These are phyloP conservation scores for Trichoderma asperellum DNA, from an alignment of 2,329 filamentous ascomycete species.

Conservation along the genomic window DNA sequence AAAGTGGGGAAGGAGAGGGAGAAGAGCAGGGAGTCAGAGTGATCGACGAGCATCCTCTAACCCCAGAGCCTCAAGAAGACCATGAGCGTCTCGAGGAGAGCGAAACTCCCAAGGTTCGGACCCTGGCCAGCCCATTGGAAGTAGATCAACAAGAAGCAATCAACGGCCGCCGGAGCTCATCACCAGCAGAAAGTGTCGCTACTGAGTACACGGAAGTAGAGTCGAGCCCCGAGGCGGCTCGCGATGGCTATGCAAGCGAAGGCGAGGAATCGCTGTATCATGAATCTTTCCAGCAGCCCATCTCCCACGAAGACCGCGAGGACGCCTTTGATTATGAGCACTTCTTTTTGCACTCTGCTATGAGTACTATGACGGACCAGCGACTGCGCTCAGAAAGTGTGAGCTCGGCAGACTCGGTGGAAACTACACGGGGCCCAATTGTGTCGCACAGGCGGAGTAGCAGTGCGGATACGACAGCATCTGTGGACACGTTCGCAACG, in stretches of 20 bases:
- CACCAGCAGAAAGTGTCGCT: slow-evolving; percentile 28
- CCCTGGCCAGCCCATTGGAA: slow-evolving; percentile 2
- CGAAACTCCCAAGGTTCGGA: slow-evolving; percentile 11
- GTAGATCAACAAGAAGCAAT: not conserved
- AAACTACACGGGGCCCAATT: slow-evolving; percentile 59
- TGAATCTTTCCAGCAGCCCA: slow-evolving; percentile 60
- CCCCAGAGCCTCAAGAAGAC: slow-evolving; percentile 16
- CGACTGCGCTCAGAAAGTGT: slow-evolving; percentile 55
- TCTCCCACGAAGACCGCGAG: slow-evolving; percentile 88
- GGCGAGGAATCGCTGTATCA: slow-evolving; percentile 67
- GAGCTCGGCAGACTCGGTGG: slow-evolving; percentile 63
- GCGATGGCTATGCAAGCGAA: slow-evolving; percentile 58
- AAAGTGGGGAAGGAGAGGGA: slow-evolving; percentile 12
- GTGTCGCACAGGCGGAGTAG: slow-evolving; percentile 44
- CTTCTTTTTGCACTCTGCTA: slow-evolving; percentile 90
- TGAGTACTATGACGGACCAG: slow-evolving; percentile 69
- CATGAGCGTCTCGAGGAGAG: not conserved
- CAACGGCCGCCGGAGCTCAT: slow-evolving; percentile 30
- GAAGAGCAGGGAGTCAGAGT: not conserved
- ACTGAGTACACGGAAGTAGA: slow-evolving; percentile 43
- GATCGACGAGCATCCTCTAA: not conserved
- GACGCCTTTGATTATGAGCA: slow-evolving; percentile 97
- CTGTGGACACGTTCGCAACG: slow-evolving; percentile 60
- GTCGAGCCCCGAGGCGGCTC: slow-evolving; percentile 44
- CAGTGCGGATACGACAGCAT: slow-evolving; percentile 56